A percentile compares a stretch with the other conserved stretches of the same genome.
phyloP scores from a whole-genome alignment of 768 basidiomycete genomes.

The Suillus spraguei region DNA sequence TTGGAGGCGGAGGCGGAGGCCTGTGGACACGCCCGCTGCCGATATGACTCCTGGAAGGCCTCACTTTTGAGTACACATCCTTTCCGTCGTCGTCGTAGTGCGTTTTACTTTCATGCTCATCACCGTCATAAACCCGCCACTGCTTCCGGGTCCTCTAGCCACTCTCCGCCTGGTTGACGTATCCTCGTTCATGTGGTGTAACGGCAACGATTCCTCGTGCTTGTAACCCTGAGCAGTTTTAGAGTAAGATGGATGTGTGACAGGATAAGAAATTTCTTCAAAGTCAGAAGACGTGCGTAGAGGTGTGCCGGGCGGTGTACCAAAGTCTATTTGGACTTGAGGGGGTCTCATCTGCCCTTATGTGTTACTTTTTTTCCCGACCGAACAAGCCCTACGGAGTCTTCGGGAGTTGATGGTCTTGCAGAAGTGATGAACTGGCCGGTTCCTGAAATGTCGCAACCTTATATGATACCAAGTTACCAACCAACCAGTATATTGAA shows the following conservation, averaged over 20 bases:
- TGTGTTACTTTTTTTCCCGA: conserved; percentile 14
- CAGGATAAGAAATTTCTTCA: conserved; percentile 68
- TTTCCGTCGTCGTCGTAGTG: conserved; percentile 67
- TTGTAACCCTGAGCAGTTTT: conserved; percentile 29
- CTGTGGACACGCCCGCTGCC: conserved; percentile 65
- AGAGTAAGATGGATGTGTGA: conserved; percentile 24
- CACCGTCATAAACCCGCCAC: conserved; percentile 31
- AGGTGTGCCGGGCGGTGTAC: conserved; percentile 51
- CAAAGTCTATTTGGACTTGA: conserved; percentile 73
- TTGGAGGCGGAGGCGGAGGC: conserved; percentile 63
- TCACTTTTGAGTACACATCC: conserved; percentile 58
- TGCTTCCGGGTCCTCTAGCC: conserved; percentile 36
- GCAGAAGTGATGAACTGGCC: background rate
- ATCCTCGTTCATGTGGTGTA: conserved; percentile 57
- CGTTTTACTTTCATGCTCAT: conserved; percentile 30
- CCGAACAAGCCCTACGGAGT: conserved; percentile 14
- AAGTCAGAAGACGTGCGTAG: conserved; percentile 65
- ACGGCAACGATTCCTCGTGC: conserved; percentile 47
- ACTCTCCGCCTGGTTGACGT: conserved; percentile 49
- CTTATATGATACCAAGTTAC: background rate
- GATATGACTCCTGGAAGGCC: conserved; percentile 40
- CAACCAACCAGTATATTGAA: background rate
- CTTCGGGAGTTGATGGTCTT: conserved; percentile 12
- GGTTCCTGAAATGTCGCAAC: background rate
- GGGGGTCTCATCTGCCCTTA: conserved; percentile 57